Base-by-base conservation (phyloP, 805 yeast species). In the Candida piceae region DNA sequence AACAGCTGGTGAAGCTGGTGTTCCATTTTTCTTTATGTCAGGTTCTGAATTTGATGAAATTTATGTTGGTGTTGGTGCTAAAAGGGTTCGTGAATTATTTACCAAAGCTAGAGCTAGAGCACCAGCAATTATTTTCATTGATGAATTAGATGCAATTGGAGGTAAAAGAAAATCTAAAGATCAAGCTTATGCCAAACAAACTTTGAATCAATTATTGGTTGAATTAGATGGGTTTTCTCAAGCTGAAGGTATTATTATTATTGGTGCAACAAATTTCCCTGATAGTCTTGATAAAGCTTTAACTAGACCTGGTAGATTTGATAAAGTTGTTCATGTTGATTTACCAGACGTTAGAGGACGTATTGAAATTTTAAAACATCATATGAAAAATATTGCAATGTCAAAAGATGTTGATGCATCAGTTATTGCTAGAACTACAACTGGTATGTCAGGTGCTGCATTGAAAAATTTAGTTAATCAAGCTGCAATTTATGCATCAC, bases 1-100 rank as follows among this genome's bases (percentile, higher is more conserved):
- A 20, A 94, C 96, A 21, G 98, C 98, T 7, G 97, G 97, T 46
- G 97, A 90, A 64, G 97, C 98, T 6, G 97, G 96, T 38, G 97
- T 93, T 17, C 98, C 97, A 29, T 93, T 93, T 58, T 90, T 89
- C 64, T 90, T 90, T 63, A 90, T 93, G 97, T 85, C 96, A 5
- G 98, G 98, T 32, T 86, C 96, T 1, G 98, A 93, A 60, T 93
- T 93, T 58, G 99, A 94, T 60, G 98, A 93, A 64, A 75, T 94
- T 49, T 93, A 90, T 55, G 98, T 93, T 16, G 99, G 99, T 60
- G 97, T 94, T 31, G 99, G 99, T 58, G 98, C 99, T 37, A 90
- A 89, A 62, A 77, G 98, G 56, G 94, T 93, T 38, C 81, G 99
- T 51, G 98, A 94, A 55, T 72, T 93, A 46, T 93, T 93, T 54